A percentile compares a stretch with the other conserved stretches of the same genome.
These are phyloP conservation scores for Lepidium sativum DNA, from an alignment of 345 rosid genomes.

Conservation along the genomic window DNA sequence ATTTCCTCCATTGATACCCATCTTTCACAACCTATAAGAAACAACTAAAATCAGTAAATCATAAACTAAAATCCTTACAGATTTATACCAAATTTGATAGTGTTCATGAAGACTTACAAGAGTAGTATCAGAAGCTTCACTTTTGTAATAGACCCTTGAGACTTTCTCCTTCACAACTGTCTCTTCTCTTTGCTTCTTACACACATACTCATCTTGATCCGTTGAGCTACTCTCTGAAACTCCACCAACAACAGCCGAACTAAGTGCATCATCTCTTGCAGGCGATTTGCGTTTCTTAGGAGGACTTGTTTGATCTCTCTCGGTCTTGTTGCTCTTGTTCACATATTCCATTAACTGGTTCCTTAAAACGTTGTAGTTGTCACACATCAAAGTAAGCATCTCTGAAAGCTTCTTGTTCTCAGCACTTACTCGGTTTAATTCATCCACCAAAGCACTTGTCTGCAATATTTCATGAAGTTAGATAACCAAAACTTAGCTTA, in stretches of 20 bases:
- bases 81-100: not conserved
- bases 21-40: conserved; percentile 71
- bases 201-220: conserved; percentile 76
- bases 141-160: conserved; percentile 48
- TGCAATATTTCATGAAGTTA: conserved; percentile 18
- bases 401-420: conserved; percentile 87
- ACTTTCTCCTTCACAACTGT: conserved; percentile 55
- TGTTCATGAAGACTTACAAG: conserved; percentile 44
- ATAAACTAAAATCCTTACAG: not conserved
- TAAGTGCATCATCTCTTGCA: conserved; percentile 27
- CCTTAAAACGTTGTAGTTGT: conserved; percentile 62
- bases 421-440: conserved; percentile 61
- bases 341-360: conserved; percentile 51
- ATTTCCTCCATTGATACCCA: conserved; percentile 99
- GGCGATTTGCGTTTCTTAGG: conserved; percentile 78
- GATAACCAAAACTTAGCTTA: not conserved
- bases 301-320: conserved; percentile 35
- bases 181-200: conserved; percentile 76
- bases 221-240: conserved; percentile 83
- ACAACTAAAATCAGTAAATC: conserved; percentile 10
- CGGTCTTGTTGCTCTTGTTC: conserved; percentile 37
- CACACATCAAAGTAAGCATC: conserved; percentile 66
- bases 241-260: conserved; percentile 29
- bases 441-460: conserved; percentile 51
- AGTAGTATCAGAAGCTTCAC: conserved; percentile 65